Conservation (phyloP, 2,329 filamentous ascomycete genomes). For the Periconia sp. region DNA sequence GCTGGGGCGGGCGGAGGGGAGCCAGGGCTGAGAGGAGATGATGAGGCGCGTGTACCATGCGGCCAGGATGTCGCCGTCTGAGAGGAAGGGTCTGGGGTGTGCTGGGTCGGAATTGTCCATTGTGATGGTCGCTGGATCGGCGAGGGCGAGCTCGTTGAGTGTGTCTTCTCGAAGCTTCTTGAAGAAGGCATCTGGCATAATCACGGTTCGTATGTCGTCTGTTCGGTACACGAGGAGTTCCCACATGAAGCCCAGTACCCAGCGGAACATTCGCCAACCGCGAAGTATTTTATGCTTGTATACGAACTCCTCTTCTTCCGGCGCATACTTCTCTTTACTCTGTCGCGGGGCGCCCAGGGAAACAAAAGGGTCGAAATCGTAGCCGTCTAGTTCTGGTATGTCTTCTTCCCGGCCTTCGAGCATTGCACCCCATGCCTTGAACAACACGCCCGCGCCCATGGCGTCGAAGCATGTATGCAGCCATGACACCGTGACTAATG, state of each 20-base stretch:
- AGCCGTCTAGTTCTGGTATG: constrained; percentile 20
- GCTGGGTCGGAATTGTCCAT: constrained; percentile 13
- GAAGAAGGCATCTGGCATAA: constrained; percentile 22
- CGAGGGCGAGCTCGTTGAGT: constrained; percentile 14
- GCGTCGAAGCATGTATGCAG: constrained; percentile 29
- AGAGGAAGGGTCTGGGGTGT: constrained; percentile 23
- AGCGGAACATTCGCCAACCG: constrained; percentile 12
- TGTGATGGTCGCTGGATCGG: constrained; percentile 5
- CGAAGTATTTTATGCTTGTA: constrained; percentile 14
- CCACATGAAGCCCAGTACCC: constrained; percentile 21
- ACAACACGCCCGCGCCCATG: constrained; percentile 18
- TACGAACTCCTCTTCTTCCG: constrained; percentile 17
- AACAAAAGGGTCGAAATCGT: constrained; percentile 24
- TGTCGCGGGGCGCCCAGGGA: constrained; percentile 9
- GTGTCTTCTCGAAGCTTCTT: constrained; percentile 14
- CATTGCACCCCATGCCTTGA: constrained; percentile 28
- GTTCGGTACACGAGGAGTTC: constrained; percentile 17
- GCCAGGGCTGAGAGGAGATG: constrained; percentile 15
- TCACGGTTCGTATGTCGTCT: constrained; percentile 13
- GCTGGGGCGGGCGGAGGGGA: constrained; percentile 11
- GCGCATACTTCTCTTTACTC: neutral
- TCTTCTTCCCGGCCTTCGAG: constrained; percentile 28
- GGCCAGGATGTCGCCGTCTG: constrained; percentile 24
- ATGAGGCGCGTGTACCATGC: constrained; percentile 15
- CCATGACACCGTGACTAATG: constrained; percentile 29